Percentiles rank a stretch among this genome's conserved stretches.
Conservation (phyloP, 192 early-diverging fungal genomes). For the Paraglomus brasilianum region DNA sequence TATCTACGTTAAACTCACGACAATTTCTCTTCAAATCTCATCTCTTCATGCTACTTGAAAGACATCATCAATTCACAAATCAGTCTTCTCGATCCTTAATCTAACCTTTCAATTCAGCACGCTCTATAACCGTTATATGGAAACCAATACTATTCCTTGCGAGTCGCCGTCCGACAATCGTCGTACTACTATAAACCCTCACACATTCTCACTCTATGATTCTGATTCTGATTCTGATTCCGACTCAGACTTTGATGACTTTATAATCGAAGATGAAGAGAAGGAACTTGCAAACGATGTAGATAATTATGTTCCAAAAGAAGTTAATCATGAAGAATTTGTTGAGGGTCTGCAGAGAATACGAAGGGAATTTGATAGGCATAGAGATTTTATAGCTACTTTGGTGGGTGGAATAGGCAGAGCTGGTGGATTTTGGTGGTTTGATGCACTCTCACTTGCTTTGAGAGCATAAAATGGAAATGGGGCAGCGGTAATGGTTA, state of each 20-base stretch:
- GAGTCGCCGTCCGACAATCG: too few relatives aligned
- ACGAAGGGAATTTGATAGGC: slow-evolving; percentile 27
- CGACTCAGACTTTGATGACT: neutral
- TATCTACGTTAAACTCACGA: neutral
- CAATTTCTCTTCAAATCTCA: neutral
- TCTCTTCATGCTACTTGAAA: neutral
- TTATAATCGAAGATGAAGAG: slow-evolving; percentile 2
- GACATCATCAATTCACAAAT: slow-evolving; percentile 18
- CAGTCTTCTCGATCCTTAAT: slow-evolving; percentile 19
- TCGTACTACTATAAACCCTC: too few relatives aligned
- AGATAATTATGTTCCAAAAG: neutral
- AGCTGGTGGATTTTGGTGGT: slow-evolving; percentile 30
- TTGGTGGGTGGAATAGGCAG: slow-evolving; percentile 16
- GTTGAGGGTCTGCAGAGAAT: slow-evolving; percentile 22
- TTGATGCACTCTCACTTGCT: slow-evolving; percentile 22
- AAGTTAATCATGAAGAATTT: slow-evolving; percentile 21
- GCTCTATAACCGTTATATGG: slow-evolving; percentile 15
- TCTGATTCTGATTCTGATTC: slow-evolving; percentile 24
- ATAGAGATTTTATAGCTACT: slow-evolving; percentile 30
- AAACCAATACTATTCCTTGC: too few relatives aligned
- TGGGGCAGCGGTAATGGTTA: too few relatives aligned
- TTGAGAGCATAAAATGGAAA: neutral
- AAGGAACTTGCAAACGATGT: neutral
- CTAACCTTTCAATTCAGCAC: slow-evolving; percentile 25
- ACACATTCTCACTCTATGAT: neutral